Evolutionary conservation across 306 rosid genomes (phyloP).

Genomic region (Delonix regia): DNA sequence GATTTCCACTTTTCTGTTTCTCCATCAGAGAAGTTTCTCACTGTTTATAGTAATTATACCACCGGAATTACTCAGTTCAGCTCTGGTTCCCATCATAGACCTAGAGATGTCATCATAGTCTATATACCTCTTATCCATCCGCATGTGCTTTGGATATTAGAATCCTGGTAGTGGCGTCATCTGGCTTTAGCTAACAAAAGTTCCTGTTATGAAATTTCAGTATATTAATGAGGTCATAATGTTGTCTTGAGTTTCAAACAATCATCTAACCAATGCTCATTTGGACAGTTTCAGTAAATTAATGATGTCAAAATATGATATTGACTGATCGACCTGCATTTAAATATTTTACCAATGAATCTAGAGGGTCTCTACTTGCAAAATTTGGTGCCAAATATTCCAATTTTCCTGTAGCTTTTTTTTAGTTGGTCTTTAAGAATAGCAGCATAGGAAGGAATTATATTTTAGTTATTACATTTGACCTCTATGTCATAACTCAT

Average conservation of each 20-base stretch:
- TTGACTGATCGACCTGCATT: neutral
- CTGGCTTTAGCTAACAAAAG: neutral
- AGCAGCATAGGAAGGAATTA: neutral
- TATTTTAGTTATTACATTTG: neutral
- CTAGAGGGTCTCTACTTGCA: neutral
- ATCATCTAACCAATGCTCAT: neutral
- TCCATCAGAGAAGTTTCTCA: too few relatives aligned
- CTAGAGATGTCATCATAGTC: neutral
- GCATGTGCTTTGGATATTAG: constrained; percentile 3
- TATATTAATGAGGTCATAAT: neutral
- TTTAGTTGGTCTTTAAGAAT: constrained; percentile 16
- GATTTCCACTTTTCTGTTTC: too few relatives aligned
- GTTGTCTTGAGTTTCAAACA: neutral
- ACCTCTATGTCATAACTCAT: neutral
- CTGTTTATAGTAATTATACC: too few relatives aligned
- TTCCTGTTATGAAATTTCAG: neutral
- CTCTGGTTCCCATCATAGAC: too few relatives aligned
- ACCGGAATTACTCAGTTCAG: too few relatives aligned
- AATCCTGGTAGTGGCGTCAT: neutral
- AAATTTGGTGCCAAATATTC: neutral
- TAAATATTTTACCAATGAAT: neutral
- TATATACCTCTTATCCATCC: neutral
- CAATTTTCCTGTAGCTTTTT: neutral
- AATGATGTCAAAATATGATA: constrained; percentile 4
- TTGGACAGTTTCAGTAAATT: neutral